Base-by-base conservation (phyloP, 2,329 filamentous ascomycete genomes). In the Neofusicoccum cordaticola region DNA sequence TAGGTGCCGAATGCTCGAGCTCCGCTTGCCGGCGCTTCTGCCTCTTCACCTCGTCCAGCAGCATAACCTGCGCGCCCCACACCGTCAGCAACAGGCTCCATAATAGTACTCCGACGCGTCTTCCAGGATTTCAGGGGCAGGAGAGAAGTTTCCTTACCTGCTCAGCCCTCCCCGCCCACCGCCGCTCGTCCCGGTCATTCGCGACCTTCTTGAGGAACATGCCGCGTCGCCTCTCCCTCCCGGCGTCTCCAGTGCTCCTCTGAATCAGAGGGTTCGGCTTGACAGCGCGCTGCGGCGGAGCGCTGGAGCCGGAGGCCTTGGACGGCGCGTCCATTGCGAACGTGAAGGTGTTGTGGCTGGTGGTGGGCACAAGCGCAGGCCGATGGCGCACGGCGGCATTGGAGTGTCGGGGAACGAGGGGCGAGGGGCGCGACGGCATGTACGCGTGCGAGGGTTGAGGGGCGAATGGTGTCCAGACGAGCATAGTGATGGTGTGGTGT, bases 121-220 rank as follows among this genome's bases (percentile, higher is more conserved):
- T 19, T 19, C 8, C 39, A 9, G 19, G 11, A 44, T 8, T 41
- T 51, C 11, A 12, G 13, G 9, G 4, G 5, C 13, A 17, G 15
- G n/a, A 12, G 41, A 42, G n/a, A 13, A 19, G 13, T 4, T n/a
- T 39, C 37, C 22, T 35, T 9, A 63, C 73, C 45, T 57, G 53
- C 22, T 57, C 53, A 1, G 80, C 78, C 35, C 81, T 71, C 15
- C 70, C 69, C 65, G 79, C 77, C 77, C 79, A 84, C 53, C 77
- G 75, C 71, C 73, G 74, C 4, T 83, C 81, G 4, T 83, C 81
- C 47, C 81, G 71, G 2, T 72, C 72, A 47, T 77, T 77, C 58
- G 78, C 72, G 11, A 84, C 79, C 62, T 79, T 90, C 72, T 87
- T 86, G 66, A 94, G 78, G 70, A 94, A 94, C 64, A 90, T 79